Evolutionary conservation across 305 asterid species (phyloP), one percentile per base, ranked within the genome.

Genomic region (Galium porrigens): DNA sequence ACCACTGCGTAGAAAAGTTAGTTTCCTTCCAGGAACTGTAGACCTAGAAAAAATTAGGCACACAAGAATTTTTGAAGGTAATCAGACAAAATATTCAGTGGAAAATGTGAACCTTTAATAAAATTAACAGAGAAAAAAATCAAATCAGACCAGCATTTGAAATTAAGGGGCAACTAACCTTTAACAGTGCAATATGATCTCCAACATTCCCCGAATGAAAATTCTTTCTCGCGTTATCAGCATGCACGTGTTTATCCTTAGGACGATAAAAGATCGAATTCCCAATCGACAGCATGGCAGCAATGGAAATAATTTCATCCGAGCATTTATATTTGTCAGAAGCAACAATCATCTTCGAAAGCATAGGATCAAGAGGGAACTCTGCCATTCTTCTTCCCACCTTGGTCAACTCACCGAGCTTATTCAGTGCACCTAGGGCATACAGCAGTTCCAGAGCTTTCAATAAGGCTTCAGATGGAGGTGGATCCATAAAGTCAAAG

Each of bases 241-340:
- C 98, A 52, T 86, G 95, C 46, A 85, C 96, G 75, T 88, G 94
- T 77, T 86, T 91, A 67, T 91, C 94, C 76, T 89, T 92, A 0
- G 98, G 96, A 64, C 95, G 87, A 78, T 92, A 92, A 70, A 92
- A 92, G 48, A 92, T 89, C n/a, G 96, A 86, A 73, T 85, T 92
- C 55, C 98, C 98, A 72, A 87, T 71, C 20, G 98, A 92, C 25
- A 91, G 81, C 98, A 91, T 91, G 11, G 96, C 85, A 34, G 98
- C 95, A 74, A 91, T 83, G 71, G 94, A 86, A 72, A 91, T 88
- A 65, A 91, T 78, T 79, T 91, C 98, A 55, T 86, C 98, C 17
- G 92, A 84, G 73, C 98, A 91, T 70, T 79, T 73, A 69, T 80
- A 89, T 70, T 80, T 86, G 54, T 91, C 96, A 41, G 97, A 85